phyloP scores from a whole-genome alignment of 2,329 filamentous ascomycete genomes.

The Endoconidiophora laricicola region DNA sequence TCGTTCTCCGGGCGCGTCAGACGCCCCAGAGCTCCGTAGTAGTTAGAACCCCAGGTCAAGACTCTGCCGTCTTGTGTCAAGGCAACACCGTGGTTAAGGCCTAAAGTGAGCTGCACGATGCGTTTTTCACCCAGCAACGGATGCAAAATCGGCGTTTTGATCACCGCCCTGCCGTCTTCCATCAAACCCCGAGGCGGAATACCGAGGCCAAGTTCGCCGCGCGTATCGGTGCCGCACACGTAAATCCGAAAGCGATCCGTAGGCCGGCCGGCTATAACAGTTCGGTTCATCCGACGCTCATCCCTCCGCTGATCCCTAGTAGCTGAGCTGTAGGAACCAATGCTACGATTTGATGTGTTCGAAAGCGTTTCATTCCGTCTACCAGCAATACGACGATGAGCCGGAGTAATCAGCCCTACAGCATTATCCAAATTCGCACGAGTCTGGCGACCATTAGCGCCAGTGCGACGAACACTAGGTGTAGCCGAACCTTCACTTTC shows the following conservation, averaged over 20 bases:
- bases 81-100: conserved; percentile 47
- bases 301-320: too few relatives aligned
- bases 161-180: conserved; percentile 20
- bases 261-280: conserved; percentile 18
- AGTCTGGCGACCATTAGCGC: too few relatives aligned
- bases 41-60: conserved; percentile 51
- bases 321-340: too few relatives aligned
- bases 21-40: conserved; percentile 46
- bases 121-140: conserved; percentile 34
- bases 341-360: too few relatives aligned
- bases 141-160: conserved; percentile 27
- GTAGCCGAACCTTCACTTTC: too few relatives aligned
- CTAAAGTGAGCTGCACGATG: conserved; percentile 44
- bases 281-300: too few relatives aligned
- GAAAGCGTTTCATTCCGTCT: too few relatives aligned
- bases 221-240: conserved; percentile 44
- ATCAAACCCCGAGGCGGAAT: too few relatives aligned
- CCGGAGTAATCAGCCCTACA: too few relatives aligned
- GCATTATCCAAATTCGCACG: too few relatives aligned
- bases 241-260: conserved; percentile 39
- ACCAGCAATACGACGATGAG: too few relatives aligned
- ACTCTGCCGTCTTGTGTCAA: conserved; percentile 46
- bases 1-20: conserved; percentile 21
- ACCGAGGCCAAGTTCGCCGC: conserved; percentile 40
- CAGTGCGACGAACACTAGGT: too few relatives aligned